Conservation (phyloP, 1,139 yeast genomes). For the Starmera stellimalicola region DNA sequence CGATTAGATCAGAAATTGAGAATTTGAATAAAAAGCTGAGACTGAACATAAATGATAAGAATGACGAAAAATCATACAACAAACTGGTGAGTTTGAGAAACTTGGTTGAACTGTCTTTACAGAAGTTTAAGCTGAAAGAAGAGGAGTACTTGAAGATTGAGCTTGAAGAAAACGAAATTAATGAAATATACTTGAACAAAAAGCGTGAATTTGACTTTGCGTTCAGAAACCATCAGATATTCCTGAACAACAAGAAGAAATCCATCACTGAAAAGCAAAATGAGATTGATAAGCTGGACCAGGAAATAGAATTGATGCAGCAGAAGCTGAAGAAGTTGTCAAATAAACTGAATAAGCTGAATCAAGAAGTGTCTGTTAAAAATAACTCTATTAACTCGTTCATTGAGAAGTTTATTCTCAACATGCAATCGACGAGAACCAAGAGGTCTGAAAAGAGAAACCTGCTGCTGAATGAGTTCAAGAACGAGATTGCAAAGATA, state of each 20-base stretch:
- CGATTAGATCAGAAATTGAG: conserved; percentile 51
- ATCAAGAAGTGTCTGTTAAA: conserved; percentile 3
- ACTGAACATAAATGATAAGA: conserved; percentile 28
- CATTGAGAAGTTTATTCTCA: background rate
- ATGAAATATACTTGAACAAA: conserved; percentile 29
- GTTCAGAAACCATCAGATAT: conserved; percentile 25
- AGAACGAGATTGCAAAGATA: conserved; percentile 17
- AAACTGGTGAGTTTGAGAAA: conserved; percentile 33
- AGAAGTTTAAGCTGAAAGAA: conserved; percentile 30
- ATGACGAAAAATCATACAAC: conserved; percentile 35
- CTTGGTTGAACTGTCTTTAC: conserved; percentile 29
- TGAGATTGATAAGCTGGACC: conserved; percentile 19
- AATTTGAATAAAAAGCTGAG: conserved; percentile 38
- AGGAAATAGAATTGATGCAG: conserved; percentile 25
- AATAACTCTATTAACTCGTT: conserved; percentile 2
- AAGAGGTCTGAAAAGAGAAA: conserved; percentile 21
- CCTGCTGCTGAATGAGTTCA: conserved; percentile 17
- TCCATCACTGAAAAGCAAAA: conserved; percentile 16
- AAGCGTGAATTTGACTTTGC: conserved; percentile 31
- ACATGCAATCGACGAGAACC: conserved; percentile 10
- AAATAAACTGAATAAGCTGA: conserved; percentile 22
- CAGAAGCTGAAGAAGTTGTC: conserved; percentile 27
- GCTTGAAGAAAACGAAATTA: conserved; percentile 26
- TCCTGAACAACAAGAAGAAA: conserved; percentile 22
- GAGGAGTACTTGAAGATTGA: conserved; percentile 24